These are phyloP conservation scores for Botrytis deweyae DNA, from an alignment of 2,329 filamentous ascomycete species.

Conservation along the genomic window DNA sequence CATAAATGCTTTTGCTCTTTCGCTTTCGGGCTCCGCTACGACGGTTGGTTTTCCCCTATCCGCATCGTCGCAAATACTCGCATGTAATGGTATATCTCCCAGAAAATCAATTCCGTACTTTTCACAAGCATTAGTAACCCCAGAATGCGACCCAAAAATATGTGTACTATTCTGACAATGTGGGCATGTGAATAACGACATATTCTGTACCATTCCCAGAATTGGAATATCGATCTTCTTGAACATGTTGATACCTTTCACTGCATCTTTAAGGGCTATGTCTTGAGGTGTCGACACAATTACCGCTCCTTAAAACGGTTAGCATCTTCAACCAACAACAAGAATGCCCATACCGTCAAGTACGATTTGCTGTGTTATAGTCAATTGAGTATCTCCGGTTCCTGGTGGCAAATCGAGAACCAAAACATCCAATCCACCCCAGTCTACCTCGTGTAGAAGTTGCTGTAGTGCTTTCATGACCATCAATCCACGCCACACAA, in stretches of 20 bases:
- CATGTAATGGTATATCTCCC: conserved; percentile 85
- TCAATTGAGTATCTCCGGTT: conserved; percentile 93
- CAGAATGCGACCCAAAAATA: conserved; percentile 69
- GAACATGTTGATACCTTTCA: conserved; percentile 92
- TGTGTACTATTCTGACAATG: conserved; percentile 71
- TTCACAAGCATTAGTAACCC: conserved; percentile 66
- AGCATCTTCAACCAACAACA: neutral
- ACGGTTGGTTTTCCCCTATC: conserved; percentile 87
- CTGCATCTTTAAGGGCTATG: conserved; percentile 84
- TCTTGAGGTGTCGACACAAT: conserved; percentile 94
- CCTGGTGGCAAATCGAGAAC: conserved; percentile 91
- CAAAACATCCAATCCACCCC: conserved; percentile 84
- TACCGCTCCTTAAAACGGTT: conserved; percentile 58
- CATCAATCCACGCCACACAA: conserved; percentile 96
- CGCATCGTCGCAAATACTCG: conserved; percentile 81
- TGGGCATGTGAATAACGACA: conserved; percentile 81
- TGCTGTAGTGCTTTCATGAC: conserved; percentile 97
- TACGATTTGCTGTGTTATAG: conserved; percentile 92
- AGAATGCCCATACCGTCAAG: conserved; percentile 64
- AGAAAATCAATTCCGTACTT: conserved; percentile 76
- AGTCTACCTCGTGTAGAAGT: conserved; percentile 90
- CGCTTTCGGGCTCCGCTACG: conserved; percentile 77
- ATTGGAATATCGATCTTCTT: conserved; percentile 72
- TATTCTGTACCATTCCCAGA: conserved; percentile 88
- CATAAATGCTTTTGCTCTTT: conserved; percentile 69